Evolutionary conservation across 805 yeast genomes (phyloP).

Genomic region (Pichia insulana): DNA sequence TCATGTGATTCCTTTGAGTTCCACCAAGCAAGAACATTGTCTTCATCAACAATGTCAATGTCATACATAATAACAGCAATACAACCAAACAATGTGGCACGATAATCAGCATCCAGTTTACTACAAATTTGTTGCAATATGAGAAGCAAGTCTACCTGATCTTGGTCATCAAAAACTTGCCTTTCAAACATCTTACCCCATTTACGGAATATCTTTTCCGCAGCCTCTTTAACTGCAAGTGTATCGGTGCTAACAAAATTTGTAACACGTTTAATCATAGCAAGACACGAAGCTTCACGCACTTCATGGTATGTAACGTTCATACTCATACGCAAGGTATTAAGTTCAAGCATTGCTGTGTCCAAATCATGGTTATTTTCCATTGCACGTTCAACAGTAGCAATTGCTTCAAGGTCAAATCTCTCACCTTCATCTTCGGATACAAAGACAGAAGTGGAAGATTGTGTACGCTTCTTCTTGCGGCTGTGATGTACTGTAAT

Average conservation of each 20-base stretch:
- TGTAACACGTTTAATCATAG: conserved; percentile 59
- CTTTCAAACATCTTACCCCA: conserved; percentile 81
- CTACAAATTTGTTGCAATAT: conserved; percentile 40
- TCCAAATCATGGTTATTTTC: conserved; percentile 89
- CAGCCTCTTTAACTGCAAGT: conserved; percentile 66
- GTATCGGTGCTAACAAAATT: conserved; percentile 75
- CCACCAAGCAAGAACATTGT: conserved; percentile 80
- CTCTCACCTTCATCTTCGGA: conserved; percentile 49
- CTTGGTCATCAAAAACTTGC: conserved; percentile 75
- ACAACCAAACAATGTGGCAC: conserved; percentile 42
- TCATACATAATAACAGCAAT: conserved; percentile 64
- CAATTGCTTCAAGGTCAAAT: conserved; percentile 83
- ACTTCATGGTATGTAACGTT: conserved; percentile 93
- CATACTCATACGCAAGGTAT: conserved; percentile 95
- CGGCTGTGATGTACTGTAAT: conserved; percentile 24
- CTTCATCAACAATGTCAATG: conserved; percentile 75
- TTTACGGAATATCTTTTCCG: conserved; percentile 59
- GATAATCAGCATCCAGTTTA: conserved; percentile 36
- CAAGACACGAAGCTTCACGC: conserved; percentile 67
- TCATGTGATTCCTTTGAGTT: conserved; percentile 33
- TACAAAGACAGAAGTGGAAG: conserved; percentile 29
- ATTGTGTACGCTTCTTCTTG: conserved; percentile 32
- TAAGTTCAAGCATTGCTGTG: conserved; percentile 85
- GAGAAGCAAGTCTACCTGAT: conserved; percentile 63
- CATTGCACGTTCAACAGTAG: conserved; percentile 85